A percentile compares a stretch with the other conserved stretches of the same genome.
Conservation (phyloP, 2,329 filamentous ascomycete species). For the Aspergillus oerlinghausenensis region DNA sequence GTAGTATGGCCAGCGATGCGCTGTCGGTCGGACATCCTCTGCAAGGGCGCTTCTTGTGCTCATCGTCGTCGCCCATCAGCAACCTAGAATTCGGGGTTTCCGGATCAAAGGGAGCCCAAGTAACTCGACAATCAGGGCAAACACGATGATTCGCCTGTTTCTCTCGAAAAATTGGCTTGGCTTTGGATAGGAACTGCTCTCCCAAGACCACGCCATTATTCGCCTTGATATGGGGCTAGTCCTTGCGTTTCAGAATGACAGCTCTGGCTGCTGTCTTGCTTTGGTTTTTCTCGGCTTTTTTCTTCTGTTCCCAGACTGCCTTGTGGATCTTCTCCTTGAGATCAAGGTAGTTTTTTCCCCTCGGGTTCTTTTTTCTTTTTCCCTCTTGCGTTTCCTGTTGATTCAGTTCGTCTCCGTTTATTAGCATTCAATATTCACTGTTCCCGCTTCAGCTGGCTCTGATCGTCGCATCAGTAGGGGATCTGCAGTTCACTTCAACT, state of each 20-base stretch:
- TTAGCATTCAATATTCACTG: slow-evolving; percentile 1
- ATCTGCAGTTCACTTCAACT: background rate
- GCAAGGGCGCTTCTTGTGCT: background rate
- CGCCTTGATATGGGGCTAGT: background rate
- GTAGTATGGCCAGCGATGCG: background rate
- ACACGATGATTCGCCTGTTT: background rate
- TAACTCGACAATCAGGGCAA: background rate
- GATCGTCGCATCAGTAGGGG: slow-evolving; percentile 3
- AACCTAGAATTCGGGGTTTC: background rate
- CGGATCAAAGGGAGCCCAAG: background rate
- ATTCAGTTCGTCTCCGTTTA: background rate
- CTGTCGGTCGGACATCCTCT: background rate
- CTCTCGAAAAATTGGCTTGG: slow-evolving; percentile 5
- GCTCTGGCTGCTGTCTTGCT: background rate
- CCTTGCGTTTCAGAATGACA: slow-evolving; percentile 1
- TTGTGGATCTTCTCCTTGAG: background rate
- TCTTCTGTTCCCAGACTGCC: background rate
- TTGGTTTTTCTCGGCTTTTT: background rate
- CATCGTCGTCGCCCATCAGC: background rate
- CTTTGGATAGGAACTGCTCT: slow-evolving; percentile 7
- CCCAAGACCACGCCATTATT: slow-evolving; percentile 12
- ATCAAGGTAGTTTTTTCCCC: slow-evolving; percentile 1
- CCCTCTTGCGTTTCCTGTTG: slow-evolving; percentile 1
- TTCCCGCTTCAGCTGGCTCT: slow-evolving; percentile 11
- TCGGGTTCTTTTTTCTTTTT: slow-evolving; percentile 1